phyloP scores from a whole-genome alignment of 2,329 filamentous ascomycete genomes.

The Phyllosticta citribraziliensis region DNA sequence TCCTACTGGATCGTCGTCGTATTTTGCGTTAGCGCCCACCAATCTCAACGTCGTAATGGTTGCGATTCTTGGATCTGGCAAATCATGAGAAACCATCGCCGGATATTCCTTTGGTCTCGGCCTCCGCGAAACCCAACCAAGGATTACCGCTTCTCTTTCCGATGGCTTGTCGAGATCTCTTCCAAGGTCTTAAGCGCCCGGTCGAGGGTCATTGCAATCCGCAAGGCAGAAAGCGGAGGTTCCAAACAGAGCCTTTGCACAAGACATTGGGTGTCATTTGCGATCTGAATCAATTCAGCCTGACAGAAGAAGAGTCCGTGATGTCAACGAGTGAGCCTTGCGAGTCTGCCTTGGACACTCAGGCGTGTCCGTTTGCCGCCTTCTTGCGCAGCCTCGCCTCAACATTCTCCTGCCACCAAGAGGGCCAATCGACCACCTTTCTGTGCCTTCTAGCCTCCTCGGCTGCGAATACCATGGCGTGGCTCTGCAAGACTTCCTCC shows the following conservation, averaged over 20 bases:
- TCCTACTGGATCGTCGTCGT: not conserved
- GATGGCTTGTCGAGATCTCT: not conserved
- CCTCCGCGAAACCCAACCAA: not conserved
- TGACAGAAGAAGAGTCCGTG: not conserved
- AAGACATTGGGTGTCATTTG: not conserved
- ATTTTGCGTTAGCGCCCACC: not conserved
- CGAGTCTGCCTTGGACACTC: not conserved
- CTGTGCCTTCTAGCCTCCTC: conserved; percentile 68
- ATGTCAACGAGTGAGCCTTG: not conserved
- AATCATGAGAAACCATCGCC: not conserved
- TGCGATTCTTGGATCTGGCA: not conserved
- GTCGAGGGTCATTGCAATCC: not conserved
- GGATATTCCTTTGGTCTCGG: not conserved
- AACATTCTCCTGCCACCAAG: conserved; percentile 56
- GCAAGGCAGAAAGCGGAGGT: not conserved
- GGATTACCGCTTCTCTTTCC: not conserved
- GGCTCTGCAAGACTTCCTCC: conserved; percentile 80
- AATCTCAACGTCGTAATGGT: not conserved
- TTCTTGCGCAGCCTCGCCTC: conserved; percentile 1
- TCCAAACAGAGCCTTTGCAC: not conserved
- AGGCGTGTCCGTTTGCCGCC: not conserved
- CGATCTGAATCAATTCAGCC: not conserved
- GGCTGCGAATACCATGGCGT: conserved; percentile 88
- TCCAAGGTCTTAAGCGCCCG: not conserved
- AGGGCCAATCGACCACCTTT: conserved; percentile 62